Conservation (phyloP, 1,139 yeast genomes). For the Hyphopichia wangnamkhiaoensis region DNA sequence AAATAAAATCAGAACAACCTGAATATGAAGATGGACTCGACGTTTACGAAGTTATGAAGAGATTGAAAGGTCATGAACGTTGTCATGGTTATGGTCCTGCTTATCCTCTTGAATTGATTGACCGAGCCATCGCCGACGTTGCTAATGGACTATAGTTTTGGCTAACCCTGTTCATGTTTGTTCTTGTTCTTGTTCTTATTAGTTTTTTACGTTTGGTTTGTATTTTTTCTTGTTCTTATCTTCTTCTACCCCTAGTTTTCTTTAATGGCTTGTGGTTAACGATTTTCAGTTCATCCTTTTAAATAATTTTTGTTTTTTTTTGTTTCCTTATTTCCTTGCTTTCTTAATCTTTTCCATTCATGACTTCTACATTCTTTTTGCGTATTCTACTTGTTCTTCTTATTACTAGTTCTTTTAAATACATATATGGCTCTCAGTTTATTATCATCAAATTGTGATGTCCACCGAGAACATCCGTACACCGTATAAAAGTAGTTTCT, state of each 20-base stretch:
- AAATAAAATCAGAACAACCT: slow-evolving; percentile 43
- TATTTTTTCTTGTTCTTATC: not conserved
- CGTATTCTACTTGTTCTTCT: not conserved
- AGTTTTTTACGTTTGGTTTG: not conserved
- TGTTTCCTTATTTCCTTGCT: not conserved
- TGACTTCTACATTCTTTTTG: too few relatives aligned
- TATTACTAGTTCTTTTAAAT: not conserved
- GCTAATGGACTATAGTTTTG: not conserved
- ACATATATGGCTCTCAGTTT: not conserved
- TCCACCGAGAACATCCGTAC: not conserved
- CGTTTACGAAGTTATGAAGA: slow-evolving; percentile 55
- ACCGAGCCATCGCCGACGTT: slow-evolving; percentile 27
- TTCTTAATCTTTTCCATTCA: too few relatives aligned
- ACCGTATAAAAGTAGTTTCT: not conserved
- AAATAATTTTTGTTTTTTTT: not conserved
- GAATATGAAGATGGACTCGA: slow-evolving; percentile 54
- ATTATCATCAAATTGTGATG: not conserved
- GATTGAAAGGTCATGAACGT: slow-evolving; percentile 63
- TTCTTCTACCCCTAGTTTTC: not conserved
- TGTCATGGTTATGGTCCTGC: slow-evolving; percentile 91
- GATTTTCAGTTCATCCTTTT: not conserved
- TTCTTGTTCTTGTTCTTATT: not conserved
- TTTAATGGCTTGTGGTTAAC: not conserved
- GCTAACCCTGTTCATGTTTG: not conserved
- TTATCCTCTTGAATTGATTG: slow-evolving; percentile 53